phyloP scores from a whole-genome alignment of 495 filamentous ascomycete genomes.

The Aspergillus saccharolyticus region DNA sequence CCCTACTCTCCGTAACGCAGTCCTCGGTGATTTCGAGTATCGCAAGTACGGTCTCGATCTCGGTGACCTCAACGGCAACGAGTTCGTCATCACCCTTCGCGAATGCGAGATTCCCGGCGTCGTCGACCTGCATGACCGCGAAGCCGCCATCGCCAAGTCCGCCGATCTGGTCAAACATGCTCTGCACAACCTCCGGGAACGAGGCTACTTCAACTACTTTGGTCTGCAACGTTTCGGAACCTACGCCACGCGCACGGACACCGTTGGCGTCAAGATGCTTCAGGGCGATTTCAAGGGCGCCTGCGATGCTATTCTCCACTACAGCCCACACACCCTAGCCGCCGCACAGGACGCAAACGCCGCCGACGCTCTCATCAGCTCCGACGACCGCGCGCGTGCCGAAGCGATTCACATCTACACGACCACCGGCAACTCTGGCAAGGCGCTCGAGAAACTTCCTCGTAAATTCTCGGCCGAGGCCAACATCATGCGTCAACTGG shows the following conservation, averaged over 20 bases:
- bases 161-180: slow-evolving; percentile 52
- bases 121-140: slow-evolving; percentile 31
- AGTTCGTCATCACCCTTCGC: slow-evolving; percentile 85
- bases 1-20: slow-evolving; percentile 53
- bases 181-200: slow-evolving; percentile 48
- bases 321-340: slow-evolving; percentile 48
- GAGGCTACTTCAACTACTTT: slow-evolving; percentile 94
- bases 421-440: slow-evolving; percentile 45
- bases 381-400: slow-evolving; percentile 74
- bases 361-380: slow-evolving; percentile 42
- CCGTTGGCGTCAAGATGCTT: slow-evolving; percentile 76
- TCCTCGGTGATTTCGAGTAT: slow-evolving; percentile 74
- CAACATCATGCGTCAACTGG: slow-evolving; percentile 69
- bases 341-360: slow-evolving; percentile 37
- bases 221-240: slow-evolving; percentile 93
- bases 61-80: slow-evolving; percentile 80
- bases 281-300: slow-evolving; percentile 74
- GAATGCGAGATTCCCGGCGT: slow-evolving; percentile 63
- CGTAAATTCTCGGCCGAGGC: slow-evolving; percentile 75
- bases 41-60: slow-evolving; percentile 63
- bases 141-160: slow-evolving; percentile 35
- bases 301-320: slow-evolving; percentile 66
- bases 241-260: slow-evolving; percentile 73
- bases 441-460: slow-evolving; percentile 66
- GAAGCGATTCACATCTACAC: slow-evolving; percentile 68